Conservation (phyloP, 2,329 filamentous ascomycete species). For the Claviceps cyperi region DNA sequence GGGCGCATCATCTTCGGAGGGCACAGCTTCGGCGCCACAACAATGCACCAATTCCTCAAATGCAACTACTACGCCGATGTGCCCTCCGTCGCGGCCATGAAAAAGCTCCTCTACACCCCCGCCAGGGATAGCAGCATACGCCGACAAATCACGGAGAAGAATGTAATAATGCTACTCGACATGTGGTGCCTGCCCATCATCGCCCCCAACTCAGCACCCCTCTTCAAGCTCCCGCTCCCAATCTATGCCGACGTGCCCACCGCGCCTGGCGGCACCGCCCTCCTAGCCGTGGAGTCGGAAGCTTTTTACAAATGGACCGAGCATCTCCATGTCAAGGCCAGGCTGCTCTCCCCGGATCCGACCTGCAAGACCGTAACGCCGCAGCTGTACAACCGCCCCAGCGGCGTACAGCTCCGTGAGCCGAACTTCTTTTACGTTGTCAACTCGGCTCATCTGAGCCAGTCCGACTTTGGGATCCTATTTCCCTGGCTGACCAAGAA, state of each 20-base stretch:
- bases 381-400: constrained; percentile 26
- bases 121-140: constrained; percentile 38
- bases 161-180: constrained; percentile 57
- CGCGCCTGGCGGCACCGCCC: constrained; percentile 38
- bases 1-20: constrained; percentile 63
- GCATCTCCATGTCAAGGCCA: constrained; percentile 56
- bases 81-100: constrained; percentile 30
- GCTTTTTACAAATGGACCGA: constrained; percentile 66
- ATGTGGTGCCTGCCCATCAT: constrained; percentile 67
- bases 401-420: constrained; percentile 28
- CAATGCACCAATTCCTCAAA: constrained; percentile 64
- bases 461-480: constrained; percentile 70
- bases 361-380: constrained; percentile 26
- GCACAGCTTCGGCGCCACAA: constrained; percentile 70
- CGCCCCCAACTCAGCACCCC: constrained; percentile 43
- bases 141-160: constrained; percentile 52
- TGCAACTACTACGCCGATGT: constrained; percentile 52
- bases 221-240: constrained; percentile 62
- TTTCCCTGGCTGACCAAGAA: constrained; percentile 57
- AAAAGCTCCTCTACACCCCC: constrained; percentile 48
- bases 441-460: constrained; percentile 64
- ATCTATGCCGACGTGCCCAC: constrained; percentile 40
- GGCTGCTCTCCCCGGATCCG: constrained; percentile 45
- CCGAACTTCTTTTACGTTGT: constrained; percentile 63
- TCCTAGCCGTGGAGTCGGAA: constrained; percentile 61